Conservation (phyloP, 2,329 filamentous ascomycete genomes). For the Diaporthe sp. region DNA sequence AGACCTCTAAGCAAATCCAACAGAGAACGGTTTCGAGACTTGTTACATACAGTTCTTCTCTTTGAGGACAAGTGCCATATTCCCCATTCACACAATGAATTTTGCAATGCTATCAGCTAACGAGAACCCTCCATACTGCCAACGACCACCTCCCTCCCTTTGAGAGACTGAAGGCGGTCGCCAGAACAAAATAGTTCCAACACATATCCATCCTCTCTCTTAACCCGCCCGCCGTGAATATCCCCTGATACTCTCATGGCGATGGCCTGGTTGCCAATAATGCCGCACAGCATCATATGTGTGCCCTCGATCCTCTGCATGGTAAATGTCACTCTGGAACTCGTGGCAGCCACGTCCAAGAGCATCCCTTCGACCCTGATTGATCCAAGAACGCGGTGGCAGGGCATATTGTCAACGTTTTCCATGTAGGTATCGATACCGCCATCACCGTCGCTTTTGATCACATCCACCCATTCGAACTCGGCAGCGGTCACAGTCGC, state of each 20-base stretch:
- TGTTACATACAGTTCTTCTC: too few relatives aligned
- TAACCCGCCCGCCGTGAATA: not conserved
- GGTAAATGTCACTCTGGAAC: not conserved
- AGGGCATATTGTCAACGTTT: not conserved
- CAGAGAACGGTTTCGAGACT: too few relatives aligned
- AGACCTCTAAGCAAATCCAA: too few relatives aligned
- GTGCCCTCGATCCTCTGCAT: not conserved
- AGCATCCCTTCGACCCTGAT: not conserved
- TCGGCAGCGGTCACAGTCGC: not conserved
- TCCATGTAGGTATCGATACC: not conserved
- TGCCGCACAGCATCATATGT: not conserved
- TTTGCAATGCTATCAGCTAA: not conserved
- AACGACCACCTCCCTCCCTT: not conserved
- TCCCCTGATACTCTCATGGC: slow-evolving; percentile 3
- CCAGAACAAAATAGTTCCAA: not conserved
- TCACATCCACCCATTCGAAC: slow-evolving; percentile 4
- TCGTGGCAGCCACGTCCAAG: not conserved
- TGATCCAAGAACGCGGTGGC: not conserved
- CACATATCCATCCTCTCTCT: not conserved
- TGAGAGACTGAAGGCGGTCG: not conserved
- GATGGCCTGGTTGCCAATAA: not conserved
- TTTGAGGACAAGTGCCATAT: too few relatives aligned
- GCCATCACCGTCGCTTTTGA: not conserved
- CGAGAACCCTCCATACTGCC: not conserved
- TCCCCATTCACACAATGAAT: not conserved